Conservation (phyloP, 768 basidiomycete species). For the Tubosaeta sp. region DNA sequence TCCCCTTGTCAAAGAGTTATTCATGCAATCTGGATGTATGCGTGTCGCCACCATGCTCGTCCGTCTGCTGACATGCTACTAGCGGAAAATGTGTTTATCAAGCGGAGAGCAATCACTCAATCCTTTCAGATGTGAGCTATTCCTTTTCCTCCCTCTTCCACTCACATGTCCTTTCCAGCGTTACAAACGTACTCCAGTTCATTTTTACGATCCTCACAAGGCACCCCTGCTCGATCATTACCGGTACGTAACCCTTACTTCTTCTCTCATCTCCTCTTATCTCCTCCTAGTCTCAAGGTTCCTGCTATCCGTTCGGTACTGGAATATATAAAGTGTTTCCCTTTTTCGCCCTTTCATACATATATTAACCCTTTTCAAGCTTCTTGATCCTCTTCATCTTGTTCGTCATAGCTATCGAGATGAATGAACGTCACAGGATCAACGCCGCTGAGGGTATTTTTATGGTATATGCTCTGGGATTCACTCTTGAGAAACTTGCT, state of each 20-base stretch:
- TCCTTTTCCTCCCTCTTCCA: neutral
- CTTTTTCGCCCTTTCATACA: neutral
- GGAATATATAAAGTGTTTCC: conserved; percentile 76
- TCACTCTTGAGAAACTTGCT: conserved; percentile 88
- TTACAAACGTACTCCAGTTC: conserved; percentile 88
- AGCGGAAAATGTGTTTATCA: conserved; percentile 92
- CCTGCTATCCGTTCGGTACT: conserved; percentile 87
- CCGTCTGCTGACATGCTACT: conserved; percentile 13
- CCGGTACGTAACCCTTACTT: conserved; percentile 47
- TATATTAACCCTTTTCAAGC: conserved; percentile 27
- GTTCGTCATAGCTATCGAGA: conserved; percentile 78
- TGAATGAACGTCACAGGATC: conserved; percentile 54
- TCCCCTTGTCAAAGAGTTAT: conserved; percentile 90
- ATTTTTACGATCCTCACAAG: conserved; percentile 92
- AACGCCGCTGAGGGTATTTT: conserved; percentile 69
- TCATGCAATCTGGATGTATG: conserved; percentile 73
- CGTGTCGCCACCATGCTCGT: conserved; percentile 6
- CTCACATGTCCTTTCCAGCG: conserved; percentile 47
- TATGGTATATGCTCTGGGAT: conserved; percentile 77
- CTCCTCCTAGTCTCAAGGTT: conserved; percentile 69
- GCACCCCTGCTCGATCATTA: conserved; percentile 96
- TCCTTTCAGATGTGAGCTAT: conserved; percentile 78
- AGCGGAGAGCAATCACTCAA: conserved; percentile 80
- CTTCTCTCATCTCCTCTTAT: neutral
- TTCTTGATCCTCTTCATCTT: conserved; percentile 79